Base-by-base conservation (phyloP, 768 basidiomycete species). In the Pulveroboletus sp. region DNA sequence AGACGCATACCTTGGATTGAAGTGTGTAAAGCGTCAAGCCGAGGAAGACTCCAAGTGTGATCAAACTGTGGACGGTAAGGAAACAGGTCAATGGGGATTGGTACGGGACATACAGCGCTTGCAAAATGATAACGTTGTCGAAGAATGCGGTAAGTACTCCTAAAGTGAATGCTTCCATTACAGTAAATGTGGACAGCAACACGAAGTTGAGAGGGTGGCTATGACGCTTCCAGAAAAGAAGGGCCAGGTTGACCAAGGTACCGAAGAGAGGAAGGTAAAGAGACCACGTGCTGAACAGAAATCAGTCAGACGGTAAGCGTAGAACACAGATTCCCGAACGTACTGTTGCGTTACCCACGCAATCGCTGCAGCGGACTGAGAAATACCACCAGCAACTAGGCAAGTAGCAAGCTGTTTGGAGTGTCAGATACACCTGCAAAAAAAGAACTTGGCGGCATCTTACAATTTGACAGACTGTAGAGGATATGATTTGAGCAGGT, bases 11-110 rank as follows among this genome's bases (percentile, higher is more conserved):
- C 77, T 95, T 95, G 50, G 89, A 90, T 67, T 95, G 93, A 65
- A 96, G 75, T 1, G 96, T 97, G 74, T 96, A 98, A 45, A 97
- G 68, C 0, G 94, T 97, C 54, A 99, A 71, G 6, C 94, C 96
- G 34, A 92, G 68, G 79, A 99, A 98, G 38, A 98, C 85, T 13
- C 93, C 93, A 3, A 89, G 72, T 1, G 94, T 96, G 61, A 97
- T 92, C 45, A 95, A 68, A 45, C 86, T 86, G 64, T 29, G 34
- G 37, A 35, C 46, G 30, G 59, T 61, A 27, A 59, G 49, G 47
- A 24, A 34, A 38, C 41, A 5, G 12, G 27, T 40, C 41, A 19
- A 34, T 40, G 17, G 27, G 38, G 13, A 31, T 26, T 26, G 36
- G 24, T 26, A 48, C 8, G 38, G 32, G 46, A 69, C 85, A 63